Evolutionary conservation across 2,329 filamentous ascomycete species (phyloP).

Genomic region (Colletotrichum scovillei): DNA sequence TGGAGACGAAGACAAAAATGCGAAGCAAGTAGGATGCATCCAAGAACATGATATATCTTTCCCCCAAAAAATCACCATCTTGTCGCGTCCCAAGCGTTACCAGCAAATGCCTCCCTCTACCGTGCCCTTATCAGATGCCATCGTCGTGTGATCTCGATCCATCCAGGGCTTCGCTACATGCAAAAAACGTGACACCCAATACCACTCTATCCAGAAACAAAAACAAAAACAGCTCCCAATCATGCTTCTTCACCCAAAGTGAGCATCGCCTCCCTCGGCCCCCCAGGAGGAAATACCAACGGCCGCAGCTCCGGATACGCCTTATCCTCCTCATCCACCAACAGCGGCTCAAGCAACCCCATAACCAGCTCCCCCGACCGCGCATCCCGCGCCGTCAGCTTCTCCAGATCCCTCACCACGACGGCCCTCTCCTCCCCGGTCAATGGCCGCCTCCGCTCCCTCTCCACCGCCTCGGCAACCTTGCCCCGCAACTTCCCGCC

Average conservation of each 20-base stretch:
- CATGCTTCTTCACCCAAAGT: slow-evolving; percentile 12
- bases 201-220: background rate
- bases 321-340: slow-evolving; percentile 12
- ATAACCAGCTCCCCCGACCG: slow-evolving; percentile 41
- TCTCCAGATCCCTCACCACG: slow-evolving; percentile 41
- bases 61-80: no score
- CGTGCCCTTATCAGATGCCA: no score
- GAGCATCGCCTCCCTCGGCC: slow-evolving; percentile 10
- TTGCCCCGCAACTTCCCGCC: slow-evolving; percentile 18
- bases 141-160: no score
- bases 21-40: no score
- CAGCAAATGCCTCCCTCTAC: no score
- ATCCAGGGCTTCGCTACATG: background rate
- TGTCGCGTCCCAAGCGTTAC: no score
- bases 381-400: slow-evolving; percentile 39
- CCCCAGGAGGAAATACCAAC: slow-evolving; percentile 36
- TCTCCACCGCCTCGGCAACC: slow-evolving; percentile 40
- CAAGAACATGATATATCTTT: no score
- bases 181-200: background rate
- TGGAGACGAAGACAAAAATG: no score
- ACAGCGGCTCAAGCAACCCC: slow-evolving; percentile 40
- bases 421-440: slow-evolving; percentile 40
- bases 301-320: slow-evolving; percentile 36
- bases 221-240: background rate
- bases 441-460: slow-evolving; percentile 44